Evolutionary conservation across 78 protist genomes (phyloP).

Genomic region (Monocercomonoides exilis): DNA sequence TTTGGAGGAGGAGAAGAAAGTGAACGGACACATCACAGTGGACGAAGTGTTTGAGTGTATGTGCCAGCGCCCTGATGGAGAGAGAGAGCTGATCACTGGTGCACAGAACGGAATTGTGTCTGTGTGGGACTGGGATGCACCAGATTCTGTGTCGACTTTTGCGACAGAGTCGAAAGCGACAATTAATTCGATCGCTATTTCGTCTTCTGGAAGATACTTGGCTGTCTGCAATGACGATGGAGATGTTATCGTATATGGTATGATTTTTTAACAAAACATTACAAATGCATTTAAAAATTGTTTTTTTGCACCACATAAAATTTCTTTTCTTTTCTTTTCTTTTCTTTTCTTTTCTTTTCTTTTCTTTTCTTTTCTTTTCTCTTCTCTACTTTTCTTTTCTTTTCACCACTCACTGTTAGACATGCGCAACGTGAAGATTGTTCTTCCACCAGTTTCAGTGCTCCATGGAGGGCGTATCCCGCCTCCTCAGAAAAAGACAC

Average conservation of each 20-base stretch:
- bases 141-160: not conserved
- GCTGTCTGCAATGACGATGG: not conserved
- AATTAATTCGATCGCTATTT: not conserved
- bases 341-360: no score
- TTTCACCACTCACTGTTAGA: no score
- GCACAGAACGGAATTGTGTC: not conserved
- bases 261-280: no score
- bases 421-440: no score
- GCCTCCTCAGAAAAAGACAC: not conserved
- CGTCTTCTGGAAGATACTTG: not conserved
- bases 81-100: conserved; percentile 13
- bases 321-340: no score
- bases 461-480: not conserved
- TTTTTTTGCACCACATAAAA: no score
- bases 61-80: not conserved
- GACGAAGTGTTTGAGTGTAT: not conserved
- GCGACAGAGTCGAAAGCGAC: not conserved
- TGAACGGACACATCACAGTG: not conserved
- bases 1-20: not conserved
- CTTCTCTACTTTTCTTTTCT: not conserved
- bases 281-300: no score
- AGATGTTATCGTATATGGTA: not conserved
- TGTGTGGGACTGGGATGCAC: conserved; percentile 11
- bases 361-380: no score
- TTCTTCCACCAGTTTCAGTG: not conserved